These are phyloP conservation scores for Fusarium compactum DNA, from an alignment of 2,329 filamentous ascomycete genomes.

Conservation along the genomic window DNA sequence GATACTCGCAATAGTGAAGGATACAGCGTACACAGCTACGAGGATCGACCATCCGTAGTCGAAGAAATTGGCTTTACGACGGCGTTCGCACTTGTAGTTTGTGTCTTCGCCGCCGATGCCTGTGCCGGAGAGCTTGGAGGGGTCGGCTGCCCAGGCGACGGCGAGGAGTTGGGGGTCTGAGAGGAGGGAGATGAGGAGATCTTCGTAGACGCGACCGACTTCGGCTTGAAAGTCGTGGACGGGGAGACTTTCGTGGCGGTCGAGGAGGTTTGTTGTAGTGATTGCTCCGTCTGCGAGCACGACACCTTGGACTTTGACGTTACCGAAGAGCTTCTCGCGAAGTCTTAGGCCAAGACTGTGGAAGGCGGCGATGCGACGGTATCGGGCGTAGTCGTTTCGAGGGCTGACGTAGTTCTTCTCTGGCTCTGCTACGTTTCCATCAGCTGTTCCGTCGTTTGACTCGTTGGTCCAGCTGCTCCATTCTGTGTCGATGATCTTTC, in stretches of 20 bases:
- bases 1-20: slow-evolving; percentile 19
- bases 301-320: slow-evolving; percentile 2
- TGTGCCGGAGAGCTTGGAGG: slow-evolving; percentile 23
- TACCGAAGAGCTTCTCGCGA: slow-evolving; percentile 12
- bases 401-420: slow-evolving; percentile 37
- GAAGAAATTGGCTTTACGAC: slow-evolving; percentile 28
- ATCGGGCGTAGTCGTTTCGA: not conserved
- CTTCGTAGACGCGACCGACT: slow-evolving; percentile 24
- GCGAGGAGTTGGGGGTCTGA: slow-evolving; percentile 38
- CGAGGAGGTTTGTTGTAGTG: slow-evolving; percentile 26
- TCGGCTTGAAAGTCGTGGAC: slow-evolving; percentile 13
- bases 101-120: slow-evolving; percentile 3
- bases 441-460: slow-evolving; percentile 26
- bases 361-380: slow-evolving; percentile 33
- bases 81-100: slow-evolving; percentile 20
- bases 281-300: slow-evolving; percentile 2
- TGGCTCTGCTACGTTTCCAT: slow-evolving; percentile 25
- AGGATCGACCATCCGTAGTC: slow-evolving; percentile 28
- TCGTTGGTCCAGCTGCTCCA: slow-evolving; percentile 1
- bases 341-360: slow-evolving; percentile 29
- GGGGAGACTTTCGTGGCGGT: slow-evolving; percentile 23
- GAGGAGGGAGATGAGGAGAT: slow-evolving; percentile 35
- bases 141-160: slow-evolving; percentile 38
- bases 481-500: slow-evolving; percentile 38
- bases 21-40: slow-evolving; percentile 18